Base-by-base conservation (phyloP, 306 rosid species). In the Geum urbanum region DNA sequence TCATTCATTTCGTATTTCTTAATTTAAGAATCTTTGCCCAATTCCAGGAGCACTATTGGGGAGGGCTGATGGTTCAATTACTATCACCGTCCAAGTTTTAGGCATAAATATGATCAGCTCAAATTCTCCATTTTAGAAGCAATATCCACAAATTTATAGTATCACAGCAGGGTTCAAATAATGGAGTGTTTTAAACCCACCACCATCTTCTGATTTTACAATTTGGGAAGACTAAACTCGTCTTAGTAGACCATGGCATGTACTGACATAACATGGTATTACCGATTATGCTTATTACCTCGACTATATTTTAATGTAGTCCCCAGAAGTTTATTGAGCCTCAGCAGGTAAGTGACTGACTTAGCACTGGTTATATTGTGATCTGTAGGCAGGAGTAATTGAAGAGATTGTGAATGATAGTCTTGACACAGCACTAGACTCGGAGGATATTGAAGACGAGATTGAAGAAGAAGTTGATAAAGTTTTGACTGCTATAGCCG, bases 401-500 rank as follows among this genome's bases (percentile, higher is more conserved):
- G 99, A 95, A 77, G 99, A 91, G 82, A 62, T 89, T 3, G 92
- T 95, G 60, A 95, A 76, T 32, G 99, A 95, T 72, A 87, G 92
- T 9, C 86, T 95, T 19, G 99, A 95, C 77, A 15, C 91, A 0
- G 92, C 97, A 32, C 77, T 95, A 22, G 99, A 95, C 74, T 86
- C 96, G 0, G 99, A 95, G 78, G 99, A 91, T 69, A 88, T 91
- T 56, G 99, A 91, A 76, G 97, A 95, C 46, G 99, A 94, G 84
- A 94, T 85, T 68, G 99, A 94, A 77, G 99, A 94, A 78, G 99
- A 94, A 75, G 97, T 95, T 19, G 99, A 95, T 44, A 95, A 95
- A 76, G 96, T 95, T 22, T 77, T 95, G 72, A 84, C 99, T 5
- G 96, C 84, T 35, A 79, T 95, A 77, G 97, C 99, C 3, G 99